These are phyloP conservation scores for Penicillium sp. DNA, from an alignment of 2,329 filamentous ascomycete species.

Conservation along the genomic window DNA sequence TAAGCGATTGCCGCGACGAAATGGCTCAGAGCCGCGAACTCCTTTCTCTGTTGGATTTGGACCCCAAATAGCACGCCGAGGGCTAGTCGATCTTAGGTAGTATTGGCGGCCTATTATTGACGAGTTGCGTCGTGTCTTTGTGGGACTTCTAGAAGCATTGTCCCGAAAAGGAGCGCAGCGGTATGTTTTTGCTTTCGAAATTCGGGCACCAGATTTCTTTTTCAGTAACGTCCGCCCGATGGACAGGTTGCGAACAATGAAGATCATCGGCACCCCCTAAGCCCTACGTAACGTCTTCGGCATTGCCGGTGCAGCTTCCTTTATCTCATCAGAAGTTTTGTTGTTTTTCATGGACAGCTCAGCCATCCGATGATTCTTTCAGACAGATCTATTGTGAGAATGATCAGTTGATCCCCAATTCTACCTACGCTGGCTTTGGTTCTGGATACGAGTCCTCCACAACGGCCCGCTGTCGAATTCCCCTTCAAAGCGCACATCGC, in stretches of 20 bases:
- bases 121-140: background rate
- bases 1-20: background rate
- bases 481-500: conserved; percentile 3
- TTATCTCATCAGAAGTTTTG: background rate
- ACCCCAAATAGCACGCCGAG: conserved; percentile 1
- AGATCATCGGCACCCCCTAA: background rate
- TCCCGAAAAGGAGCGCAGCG: background rate
- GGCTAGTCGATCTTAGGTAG: background rate
- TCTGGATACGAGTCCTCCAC: conserved; percentile 12
- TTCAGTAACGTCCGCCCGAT: background rate
- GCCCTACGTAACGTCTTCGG: background rate
- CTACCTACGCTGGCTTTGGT: conserved; percentile 4
- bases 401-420: background rate
- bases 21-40: background rate
- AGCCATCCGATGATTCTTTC: background rate
- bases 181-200: background rate
- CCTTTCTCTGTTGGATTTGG: background rate
- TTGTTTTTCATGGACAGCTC: background rate
- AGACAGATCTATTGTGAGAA: background rate
- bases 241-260: background rate
- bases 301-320: background rate
- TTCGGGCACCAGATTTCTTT: background rate
- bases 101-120: background rate
- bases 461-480: conserved; percentile 10
- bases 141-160: background rate